Base-by-base conservation (phyloP, 176 grass and related monocot species). In the Oropetium thomaeum region DNA sequence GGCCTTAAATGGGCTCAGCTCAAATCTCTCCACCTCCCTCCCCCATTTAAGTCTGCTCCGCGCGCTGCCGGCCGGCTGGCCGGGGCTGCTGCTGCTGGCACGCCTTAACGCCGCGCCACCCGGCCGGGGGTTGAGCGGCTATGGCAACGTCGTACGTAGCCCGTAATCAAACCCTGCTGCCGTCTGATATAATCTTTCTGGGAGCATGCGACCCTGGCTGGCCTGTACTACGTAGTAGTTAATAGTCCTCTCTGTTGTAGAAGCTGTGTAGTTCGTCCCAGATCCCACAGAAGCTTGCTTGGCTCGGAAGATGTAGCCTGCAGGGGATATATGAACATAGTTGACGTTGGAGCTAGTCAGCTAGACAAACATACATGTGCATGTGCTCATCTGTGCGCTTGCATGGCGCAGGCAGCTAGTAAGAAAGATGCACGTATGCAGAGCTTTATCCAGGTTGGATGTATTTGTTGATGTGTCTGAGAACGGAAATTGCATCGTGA, bases 21-120 rank as follows among this genome's bases (percentile, higher is more conserved):
- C 82, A 90, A 86, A 90, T 86, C 82, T 63, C 77, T 80, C 90
- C 81, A 82, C 84, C 91, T 75, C 80, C 90, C 49, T n/a, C n/a
- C 73, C 51, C 85, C 89, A 90, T 90, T 90, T 54, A 97, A 62
- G 75, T 20, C 43, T 10, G 41, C 42, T 69, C 66, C 51, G 14
- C 70, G 49, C 70, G 48, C 32, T 51, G 67, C 65, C 15, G 65
- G 65, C 65, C 39, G 65, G 64, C 39, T 39, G 39, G 68, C 68
- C 32, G 13, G 28, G 14, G 40, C 73, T 34, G 61, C 59, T n/a
- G 13, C 74, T 48, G 59, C 74, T 65, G 42, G 73, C 41, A 5
- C 43, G 60, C n/a, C 44, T 51, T 77, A 65, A 77, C 59, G 30
- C 29, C 71, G 26, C 70, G 8, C 62, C 48, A 54, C n/a, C 49